Conservation (phyloP, 805 yeast species). For the Yamadazyma paraphyllophila region DNA sequence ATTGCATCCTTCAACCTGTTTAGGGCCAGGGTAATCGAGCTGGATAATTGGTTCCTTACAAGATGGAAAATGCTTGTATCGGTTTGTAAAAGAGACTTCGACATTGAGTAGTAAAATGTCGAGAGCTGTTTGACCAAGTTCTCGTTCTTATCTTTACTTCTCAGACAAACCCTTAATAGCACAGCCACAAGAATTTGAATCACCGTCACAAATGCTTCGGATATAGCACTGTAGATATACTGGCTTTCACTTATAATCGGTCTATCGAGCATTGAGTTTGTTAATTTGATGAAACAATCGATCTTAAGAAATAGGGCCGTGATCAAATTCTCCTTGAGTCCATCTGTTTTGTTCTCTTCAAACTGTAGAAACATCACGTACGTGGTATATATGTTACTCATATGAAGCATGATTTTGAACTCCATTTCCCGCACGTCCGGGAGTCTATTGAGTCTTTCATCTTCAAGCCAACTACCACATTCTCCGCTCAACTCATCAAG, state of each 20-base stretch:
- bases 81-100: slow-evolving; percentile 4
- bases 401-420: slow-evolving; percentile 21
- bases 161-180: slow-evolving; percentile 11
- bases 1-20: background rate
- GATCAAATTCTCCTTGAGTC: slow-evolving; percentile 10
- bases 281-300: slow-evolving; percentile 10
- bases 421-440: slow-evolving; percentile 18
- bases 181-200: slow-evolving; percentile 14
- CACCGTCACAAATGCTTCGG: slow-evolving; percentile 8
- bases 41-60: slow-evolving; percentile 8
- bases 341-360: slow-evolving; percentile 24
- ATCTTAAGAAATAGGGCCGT: slow-evolving; percentile 10
- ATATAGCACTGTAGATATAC: slow-evolving; percentile 9
- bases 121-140: slow-evolving; percentile 14
- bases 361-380: slow-evolving; percentile 33
- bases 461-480: slow-evolving; percentile 26
- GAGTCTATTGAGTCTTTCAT: slow-evolving; percentile 16
- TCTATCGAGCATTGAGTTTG: slow-evolving; percentile 1
- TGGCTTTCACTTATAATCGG: slow-evolving; percentile 3
- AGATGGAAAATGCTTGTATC: slow-evolving; percentile 5
- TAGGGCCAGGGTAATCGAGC: slow-evolving; percentile 5
- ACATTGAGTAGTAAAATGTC: slow-evolving; percentile 10
- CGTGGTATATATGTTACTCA: slow-evolving; percentile 26
- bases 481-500: slow-evolving; percentile 22
- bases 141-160: slow-evolving; percentile 9